Evolutionary conservation across 306 rosid genomes (phyloP).

Genomic region (Begonia fuchsioides): DNA sequence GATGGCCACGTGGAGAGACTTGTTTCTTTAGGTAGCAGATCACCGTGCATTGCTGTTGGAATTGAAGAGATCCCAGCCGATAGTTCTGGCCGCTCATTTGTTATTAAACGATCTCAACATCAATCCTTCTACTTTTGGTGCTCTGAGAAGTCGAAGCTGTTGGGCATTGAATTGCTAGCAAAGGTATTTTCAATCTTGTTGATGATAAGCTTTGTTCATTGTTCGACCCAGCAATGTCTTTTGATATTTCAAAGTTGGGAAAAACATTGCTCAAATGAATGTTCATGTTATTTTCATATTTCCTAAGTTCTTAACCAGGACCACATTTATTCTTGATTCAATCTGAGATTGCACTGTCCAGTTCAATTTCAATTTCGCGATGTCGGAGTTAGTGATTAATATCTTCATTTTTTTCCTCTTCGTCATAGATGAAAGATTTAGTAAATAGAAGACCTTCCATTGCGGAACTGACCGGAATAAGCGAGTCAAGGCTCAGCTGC

Average conservation of each 20-base stretch:
- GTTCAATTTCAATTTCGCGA: background rate
- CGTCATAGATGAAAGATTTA: slow-evolving; percentile 65
- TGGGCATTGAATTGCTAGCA: slow-evolving; percentile 66
- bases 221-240: too few species aligned
- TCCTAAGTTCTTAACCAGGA: too few species aligned
- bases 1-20: slow-evolving; percentile 55
- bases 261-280: too few species aligned
- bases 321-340: too few species aligned
- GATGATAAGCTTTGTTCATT: background rate
- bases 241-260: too few species aligned
- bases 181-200: slow-evolving; percentile 39
- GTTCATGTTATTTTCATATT: too few species aligned
- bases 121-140: slow-evolving; percentile 63
- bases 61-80: slow-evolving; percentile 57
- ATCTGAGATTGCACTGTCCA: background rate
- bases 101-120: slow-evolving; percentile 32
- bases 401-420: background rate
- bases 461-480: slow-evolving; percentile 81
- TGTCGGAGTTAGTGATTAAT: background rate
- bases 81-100: slow-evolving; percentile 67
- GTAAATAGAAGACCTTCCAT: slow-evolving; percentile 68
- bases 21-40: slow-evolving; percentile 31
- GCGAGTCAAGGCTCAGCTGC: slow-evolving; percentile 73
- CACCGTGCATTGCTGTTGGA: slow-evolving; percentile 34
- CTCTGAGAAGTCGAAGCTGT: slow-evolving; percentile 77